These are phyloP conservation scores for Botrytis pseudocinerea DNA, from an alignment of 2,329 filamentous ascomycete genomes.

Conservation along the genomic window DNA sequence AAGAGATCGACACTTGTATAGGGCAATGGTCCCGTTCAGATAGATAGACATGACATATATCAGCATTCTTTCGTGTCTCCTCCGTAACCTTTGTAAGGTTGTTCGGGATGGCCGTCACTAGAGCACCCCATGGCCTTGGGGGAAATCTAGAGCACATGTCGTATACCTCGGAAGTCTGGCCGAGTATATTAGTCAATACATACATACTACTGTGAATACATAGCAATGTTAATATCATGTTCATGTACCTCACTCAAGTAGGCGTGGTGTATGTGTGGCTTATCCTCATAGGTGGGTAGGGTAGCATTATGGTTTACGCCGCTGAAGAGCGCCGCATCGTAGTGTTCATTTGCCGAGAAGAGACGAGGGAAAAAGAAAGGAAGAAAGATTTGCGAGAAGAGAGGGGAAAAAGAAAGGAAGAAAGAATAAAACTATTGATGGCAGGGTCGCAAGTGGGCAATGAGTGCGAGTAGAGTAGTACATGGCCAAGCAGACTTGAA, in stretches of 20 bases:
- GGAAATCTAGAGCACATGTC: neutral
- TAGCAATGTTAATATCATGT: neutral
- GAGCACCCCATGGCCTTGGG: neutral
- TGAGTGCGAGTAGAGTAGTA: neutral
- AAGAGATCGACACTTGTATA: neutral
- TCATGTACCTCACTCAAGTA: constrained; percentile 10
- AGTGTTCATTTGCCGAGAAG: constrained; percentile 1
- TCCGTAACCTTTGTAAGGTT: neutral
- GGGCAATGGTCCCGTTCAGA: neutral
- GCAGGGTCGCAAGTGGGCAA: neutral
- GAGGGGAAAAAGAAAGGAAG: neutral
- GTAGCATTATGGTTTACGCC: constrained; percentile 3
- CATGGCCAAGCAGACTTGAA: neutral
- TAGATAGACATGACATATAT: neutral
- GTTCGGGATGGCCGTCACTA: neutral
- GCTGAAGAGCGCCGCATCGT: constrained; percentile 13
- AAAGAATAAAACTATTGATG: too few relatives aligned
- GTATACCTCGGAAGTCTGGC: neutral
- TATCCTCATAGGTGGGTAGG: constrained; percentile 5
- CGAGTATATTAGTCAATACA: neutral
- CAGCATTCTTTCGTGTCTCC: neutral
- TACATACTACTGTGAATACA: neutral
- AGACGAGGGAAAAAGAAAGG: neutral
- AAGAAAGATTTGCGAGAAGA: neutral
- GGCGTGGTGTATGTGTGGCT: constrained; percentile 12